Evolutionary conservation across 78 protist species (phyloP).

Genomic region (Anaeramoeba flamelloides): DNA sequence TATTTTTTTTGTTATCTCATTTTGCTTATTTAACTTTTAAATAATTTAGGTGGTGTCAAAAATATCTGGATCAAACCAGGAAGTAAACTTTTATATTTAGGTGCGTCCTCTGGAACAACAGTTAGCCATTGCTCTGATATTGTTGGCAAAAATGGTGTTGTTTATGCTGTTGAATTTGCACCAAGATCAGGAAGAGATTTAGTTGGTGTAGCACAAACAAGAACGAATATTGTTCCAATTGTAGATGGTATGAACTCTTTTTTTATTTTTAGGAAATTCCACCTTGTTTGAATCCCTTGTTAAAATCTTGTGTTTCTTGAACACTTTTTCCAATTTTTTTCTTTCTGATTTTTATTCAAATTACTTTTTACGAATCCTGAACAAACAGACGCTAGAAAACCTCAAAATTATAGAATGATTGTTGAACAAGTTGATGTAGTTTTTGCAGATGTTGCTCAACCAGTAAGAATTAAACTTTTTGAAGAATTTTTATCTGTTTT

Average conservation of each 20-base stretch:
- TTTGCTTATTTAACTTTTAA: too few species aligned
- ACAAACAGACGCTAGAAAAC: too few species aligned
- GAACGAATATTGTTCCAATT: conserved; percentile 98
- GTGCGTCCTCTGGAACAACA: conserved; percentile 99
- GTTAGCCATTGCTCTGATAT: conserved; percentile 95
- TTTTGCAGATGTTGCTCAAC: conserved; percentile 99
- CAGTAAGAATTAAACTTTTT: too few species aligned
- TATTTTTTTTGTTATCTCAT: too few species aligned
- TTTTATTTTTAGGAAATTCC: background rate
- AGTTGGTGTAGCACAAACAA: conserved; percentile 86
- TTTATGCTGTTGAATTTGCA: conserved; percentile 98
- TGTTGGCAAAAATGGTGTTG: conserved; percentile 92
- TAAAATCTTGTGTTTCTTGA: too few species aligned
- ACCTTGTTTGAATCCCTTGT: background rate
- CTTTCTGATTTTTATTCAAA: too few species aligned
- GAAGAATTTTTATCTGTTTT: too few species aligned
- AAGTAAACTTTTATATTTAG: conserved; percentile 92
- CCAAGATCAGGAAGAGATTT: conserved; percentile 96
- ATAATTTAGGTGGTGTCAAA: conserved; percentile 89
- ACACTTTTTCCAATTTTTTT: too few species aligned
- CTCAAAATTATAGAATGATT: conserved; percentile 78
- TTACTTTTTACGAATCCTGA: too few species aligned
- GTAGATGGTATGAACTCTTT: conserved; percentile 95
- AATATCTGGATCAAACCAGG: conserved; percentile 84
- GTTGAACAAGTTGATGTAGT: conserved; percentile 93